Conservation (phyloP, 192 early-diverging fungal genomes). For the Pilobolus umbonatus region DNA sequence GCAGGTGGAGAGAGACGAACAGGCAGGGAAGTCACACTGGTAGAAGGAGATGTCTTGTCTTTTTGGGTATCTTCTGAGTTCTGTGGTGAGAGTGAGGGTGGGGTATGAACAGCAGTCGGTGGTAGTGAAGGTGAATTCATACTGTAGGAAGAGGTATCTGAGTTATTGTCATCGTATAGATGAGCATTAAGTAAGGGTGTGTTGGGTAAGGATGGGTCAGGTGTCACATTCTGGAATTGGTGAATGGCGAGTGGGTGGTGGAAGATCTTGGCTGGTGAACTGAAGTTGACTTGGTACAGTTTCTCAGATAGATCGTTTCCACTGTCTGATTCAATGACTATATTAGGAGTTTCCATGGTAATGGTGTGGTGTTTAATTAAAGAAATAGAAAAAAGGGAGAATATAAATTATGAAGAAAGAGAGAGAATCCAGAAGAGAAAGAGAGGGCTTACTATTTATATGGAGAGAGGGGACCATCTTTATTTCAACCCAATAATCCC, state of each 20-base stretch:
- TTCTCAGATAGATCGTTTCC: slow-evolving; percentile 8
- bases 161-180: background rate
- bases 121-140: slow-evolving; percentile 3
- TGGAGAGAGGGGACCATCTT: too few species aligned
- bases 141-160: slow-evolving; percentile 4
- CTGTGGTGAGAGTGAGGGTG: slow-evolving; percentile 30
- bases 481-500: too few species aligned
- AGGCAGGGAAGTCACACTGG: slow-evolving; percentile 5
- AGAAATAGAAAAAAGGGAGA: background rate
- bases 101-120: slow-evolving; percentile 24
- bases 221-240: slow-evolving; percentile 32
- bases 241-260: slow-evolving; percentile 18
- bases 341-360: background rate
- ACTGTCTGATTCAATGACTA: background rate
- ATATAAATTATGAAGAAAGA: too few species aligned
- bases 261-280: slow-evolving; percentile 30
- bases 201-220: slow-evolving; percentile 28
- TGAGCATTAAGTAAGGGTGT: slow-evolving; percentile 19
- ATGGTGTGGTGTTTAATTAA: background rate
- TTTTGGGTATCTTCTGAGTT: slow-evolving; percentile 2
- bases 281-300: slow-evolving; percentile 25
- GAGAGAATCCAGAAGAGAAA: too few species aligned
- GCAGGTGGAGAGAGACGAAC: slow-evolving; percentile 28
- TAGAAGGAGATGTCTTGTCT: background rate
- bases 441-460: too few species aligned